Evolutionary conservation across 2,329 filamentous ascomycete species (phyloP).

Genomic region (Claviceps sp.): DNA sequence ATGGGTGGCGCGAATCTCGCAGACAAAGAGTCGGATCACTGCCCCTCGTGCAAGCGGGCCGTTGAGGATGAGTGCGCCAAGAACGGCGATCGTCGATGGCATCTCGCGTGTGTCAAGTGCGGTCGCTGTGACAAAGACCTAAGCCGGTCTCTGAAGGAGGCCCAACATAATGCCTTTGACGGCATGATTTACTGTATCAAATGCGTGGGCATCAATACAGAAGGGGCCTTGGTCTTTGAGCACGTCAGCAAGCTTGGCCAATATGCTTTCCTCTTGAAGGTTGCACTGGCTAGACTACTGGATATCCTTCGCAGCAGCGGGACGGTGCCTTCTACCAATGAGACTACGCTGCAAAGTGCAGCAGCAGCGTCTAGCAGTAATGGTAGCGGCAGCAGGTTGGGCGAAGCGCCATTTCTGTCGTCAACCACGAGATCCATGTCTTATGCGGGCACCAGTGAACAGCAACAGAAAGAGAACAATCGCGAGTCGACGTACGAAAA

Average conservation of each 20-base stretch:
- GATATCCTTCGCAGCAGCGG: conserved; percentile 77
- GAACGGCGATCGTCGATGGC: conserved; percentile 65
- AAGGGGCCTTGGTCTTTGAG: conserved; percentile 44
- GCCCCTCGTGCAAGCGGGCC: conserved; percentile 64
- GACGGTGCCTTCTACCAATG: conserved; percentile 64
- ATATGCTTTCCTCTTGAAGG: conserved; percentile 84
- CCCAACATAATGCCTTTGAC: conserved; percentile 54
- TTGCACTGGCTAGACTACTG: conserved; percentile 78
- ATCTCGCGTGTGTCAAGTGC: conserved; percentile 71
- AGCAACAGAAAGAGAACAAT: conserved; percentile 33
- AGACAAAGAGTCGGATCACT: conserved; percentile 72
- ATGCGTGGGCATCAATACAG: conserved; percentile 47
- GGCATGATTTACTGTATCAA: conserved; percentile 57
- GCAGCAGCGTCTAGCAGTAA: neutral
- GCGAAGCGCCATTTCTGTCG: conserved; percentile 30
- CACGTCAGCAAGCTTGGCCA: conserved; percentile 79
- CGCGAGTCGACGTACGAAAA: conserved; percentile 79
- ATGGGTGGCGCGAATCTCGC: conserved; percentile 53
- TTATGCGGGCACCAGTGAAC: conserved; percentile 42
- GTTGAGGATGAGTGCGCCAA: conserved; percentile 90
- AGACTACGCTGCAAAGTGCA: conserved; percentile 29
- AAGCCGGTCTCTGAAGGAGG: conserved; percentile 53
- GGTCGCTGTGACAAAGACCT: conserved; percentile 52
- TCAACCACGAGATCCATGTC: conserved; percentile 63
- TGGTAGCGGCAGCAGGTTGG: conserved; percentile 2